Percentiles rank a stretch among this genome's conserved stretches.
These are phyloP conservation scores for Salix dunnii DNA, from an alignment of 345 rosid genomes.

Conservation along the genomic window DNA sequence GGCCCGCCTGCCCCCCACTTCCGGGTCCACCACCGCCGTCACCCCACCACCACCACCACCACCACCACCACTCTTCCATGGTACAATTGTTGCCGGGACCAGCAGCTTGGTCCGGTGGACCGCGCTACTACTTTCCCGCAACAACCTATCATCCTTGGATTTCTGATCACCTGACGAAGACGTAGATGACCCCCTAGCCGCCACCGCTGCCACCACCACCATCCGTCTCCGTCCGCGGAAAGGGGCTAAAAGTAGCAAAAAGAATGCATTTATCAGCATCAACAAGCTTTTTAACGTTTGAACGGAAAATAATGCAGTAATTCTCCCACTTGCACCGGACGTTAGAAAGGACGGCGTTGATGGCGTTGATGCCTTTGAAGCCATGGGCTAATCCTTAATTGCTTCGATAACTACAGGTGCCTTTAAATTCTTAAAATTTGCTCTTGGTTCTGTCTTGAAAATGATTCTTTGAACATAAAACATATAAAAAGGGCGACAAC, in stretches of 20 bases:
- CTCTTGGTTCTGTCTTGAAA: background rate
- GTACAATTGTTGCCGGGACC: constrained; percentile 45
- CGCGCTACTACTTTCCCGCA: constrained; percentile 8
- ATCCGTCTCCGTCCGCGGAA: constrained; percentile 41
- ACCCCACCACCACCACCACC: constrained; percentile 28
- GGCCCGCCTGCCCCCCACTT: constrained; percentile 58
- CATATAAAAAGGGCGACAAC: background rate
- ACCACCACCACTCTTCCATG: constrained; percentile 44
- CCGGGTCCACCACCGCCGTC: constrained; percentile 44
- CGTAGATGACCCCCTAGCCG: background rate
- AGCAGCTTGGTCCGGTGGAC: constrained; percentile 29
- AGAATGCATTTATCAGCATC: constrained; percentile 39
- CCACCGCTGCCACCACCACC: background rate
- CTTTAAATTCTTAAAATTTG: background rate
- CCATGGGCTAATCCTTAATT: constrained; percentile 21
- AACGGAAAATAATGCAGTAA: constrained; percentile 58
- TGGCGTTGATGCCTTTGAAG: constrained; percentile 9
- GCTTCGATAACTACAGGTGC: background rate
- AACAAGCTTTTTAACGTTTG: constrained; percentile 44
- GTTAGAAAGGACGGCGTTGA: constrained; percentile 52
- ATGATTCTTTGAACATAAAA: background rate
- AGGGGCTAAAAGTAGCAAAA: constrained; percentile 52
- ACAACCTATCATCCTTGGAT: constrained; percentile 42
- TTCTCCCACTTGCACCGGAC: constrained; percentile 82
- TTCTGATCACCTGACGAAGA: constrained; percentile 19